Base-by-base conservation (phyloP, 2,329 filamentous ascomycete species). In the Hypoxylon sp. region DNA sequence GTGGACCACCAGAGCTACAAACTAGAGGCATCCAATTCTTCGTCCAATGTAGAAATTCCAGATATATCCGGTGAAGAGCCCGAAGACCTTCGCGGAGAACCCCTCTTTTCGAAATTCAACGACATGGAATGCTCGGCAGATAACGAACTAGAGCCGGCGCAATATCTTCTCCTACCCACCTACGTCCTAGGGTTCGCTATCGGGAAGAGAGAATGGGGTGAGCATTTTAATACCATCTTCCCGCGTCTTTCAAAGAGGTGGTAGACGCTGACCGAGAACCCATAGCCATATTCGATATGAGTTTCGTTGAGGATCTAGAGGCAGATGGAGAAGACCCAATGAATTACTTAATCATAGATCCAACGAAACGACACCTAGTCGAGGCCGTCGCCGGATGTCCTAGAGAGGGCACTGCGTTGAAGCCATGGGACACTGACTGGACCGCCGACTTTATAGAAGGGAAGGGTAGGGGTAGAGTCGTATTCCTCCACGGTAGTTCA, bases 141-240 rank as follows among this genome's bases (percentile, higher is more conserved):
- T 19, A 45, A 19, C 14, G 41, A 45, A 45, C n/a, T 45, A 19
- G 41, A 45, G 41, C 41, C 41, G 9, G 41, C 41, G 9, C 41
- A 45, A 21, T 45, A 45, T 45, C 41, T 45, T 21, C 41, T 45
- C 10, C 19, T 45, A 45, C 41, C 41, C 17, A 45, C 41, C n/a
- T 45, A 45, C 41, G 41, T 45, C n/a, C n/a, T 45, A 11, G 41
- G 41, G 41, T 45, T 45, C 3, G 41, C 41, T 3, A 21, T 45
- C n/a, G 41, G n/a, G n/a, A 45, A 45, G n/a, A 45, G 41, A 45
- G 41, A 45, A 45, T 45, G 19, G 41, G 41, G 41, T 45, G 10
- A 11, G 41, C 14, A 36, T 4, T 11, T 36, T 36, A 14, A 36
- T 36, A 14, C 14, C 2, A 2, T 14, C 1, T 36, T 5, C 14